A percentile compares a stretch with the other conserved stretches of the same genome.
phyloP scores from a whole-genome alignment of 129 eudicot species.

The Flaveria brownii region DNA sequence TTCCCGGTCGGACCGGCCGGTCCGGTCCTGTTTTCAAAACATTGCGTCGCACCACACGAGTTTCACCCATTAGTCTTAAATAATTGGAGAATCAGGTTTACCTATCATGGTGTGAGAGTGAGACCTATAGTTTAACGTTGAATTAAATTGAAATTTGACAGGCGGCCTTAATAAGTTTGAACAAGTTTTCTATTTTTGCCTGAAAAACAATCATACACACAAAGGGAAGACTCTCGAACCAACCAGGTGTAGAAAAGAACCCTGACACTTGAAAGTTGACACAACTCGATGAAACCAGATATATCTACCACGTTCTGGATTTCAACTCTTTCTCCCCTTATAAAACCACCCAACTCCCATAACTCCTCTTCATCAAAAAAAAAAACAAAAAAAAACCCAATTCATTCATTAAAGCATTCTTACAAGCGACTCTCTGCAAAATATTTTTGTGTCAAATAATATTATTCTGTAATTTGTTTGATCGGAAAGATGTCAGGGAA shows the following conservation, averaged over 20 bases:
- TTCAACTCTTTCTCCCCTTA: not conserved
- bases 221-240: constrained; percentile 22
- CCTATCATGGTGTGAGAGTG: no score
- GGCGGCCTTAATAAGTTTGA: no score
- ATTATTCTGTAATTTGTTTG: not conserved
- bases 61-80: no score
- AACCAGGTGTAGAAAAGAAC: constrained; percentile 11
- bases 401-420: not conserved
- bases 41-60: no score
- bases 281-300: not conserved
- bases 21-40: no score
- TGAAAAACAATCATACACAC: no score
- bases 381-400: no score
- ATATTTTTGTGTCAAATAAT: no score
- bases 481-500: constrained; percentile 47
- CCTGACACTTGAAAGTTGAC: not conserved
- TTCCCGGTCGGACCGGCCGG: no score
- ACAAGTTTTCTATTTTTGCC: not conserved
- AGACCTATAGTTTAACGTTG: no score
- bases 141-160: no score
- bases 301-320: not conserved
- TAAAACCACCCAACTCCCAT: not conserved
- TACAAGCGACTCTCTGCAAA: not conserved
- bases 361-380: not conserved
- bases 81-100: no score